Evolutionary conservation across 2,329 filamentous ascomycete species (phyloP), one percentile per base, ranked within the genome.

Genomic region (Pestalotiopsis sp.): DNA sequence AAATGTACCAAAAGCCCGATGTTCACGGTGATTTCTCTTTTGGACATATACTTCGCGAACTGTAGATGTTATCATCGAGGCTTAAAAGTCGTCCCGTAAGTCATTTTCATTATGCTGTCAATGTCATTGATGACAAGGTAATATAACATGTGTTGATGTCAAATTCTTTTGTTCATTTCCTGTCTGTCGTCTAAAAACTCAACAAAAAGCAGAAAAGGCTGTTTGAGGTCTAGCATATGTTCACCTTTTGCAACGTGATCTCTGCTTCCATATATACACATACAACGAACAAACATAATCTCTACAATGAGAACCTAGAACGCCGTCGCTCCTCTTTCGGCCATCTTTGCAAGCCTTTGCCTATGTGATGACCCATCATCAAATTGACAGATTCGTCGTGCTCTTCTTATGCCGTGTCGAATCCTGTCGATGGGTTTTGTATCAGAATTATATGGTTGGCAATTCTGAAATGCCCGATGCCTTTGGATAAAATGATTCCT

Each of bases 211-310:
- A n/a, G n/a, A 23, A 52, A 59, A 36, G 12, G 59, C 59, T 41
- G 17, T n/a, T 52, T 52, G 45, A 52, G 20, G 59, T 41, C 59
- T 62, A 62, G 59, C 59, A 20, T 64, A 64, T 64, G n/a, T 64
- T 39, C 38, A n/a, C 14, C 49, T 49, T 25, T 11, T 31, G 36
- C 12, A 45, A 25, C n/a, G 41, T 31, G 41, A 45, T 52, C 14
- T 52, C 14, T 64, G 9, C n/a, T 31, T 20, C 61, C 61, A 64
- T 64, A 64, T 64, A 64, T 64, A 64, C 45, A 52, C 61, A 64
- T 64, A 64, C 41, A 64, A 62, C 38, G 20, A 27, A 59, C 57
- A 49, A 20, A 62, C 59, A 62, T 31, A 39, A 62, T 38, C 36
- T 36, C 27, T 20, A 62, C 27, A 62, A 62, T 62, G 31, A 36